phyloP scores from a whole-genome alignment of 176 grass and related monocot genomes.

The Oryza meyeriana region DNA sequence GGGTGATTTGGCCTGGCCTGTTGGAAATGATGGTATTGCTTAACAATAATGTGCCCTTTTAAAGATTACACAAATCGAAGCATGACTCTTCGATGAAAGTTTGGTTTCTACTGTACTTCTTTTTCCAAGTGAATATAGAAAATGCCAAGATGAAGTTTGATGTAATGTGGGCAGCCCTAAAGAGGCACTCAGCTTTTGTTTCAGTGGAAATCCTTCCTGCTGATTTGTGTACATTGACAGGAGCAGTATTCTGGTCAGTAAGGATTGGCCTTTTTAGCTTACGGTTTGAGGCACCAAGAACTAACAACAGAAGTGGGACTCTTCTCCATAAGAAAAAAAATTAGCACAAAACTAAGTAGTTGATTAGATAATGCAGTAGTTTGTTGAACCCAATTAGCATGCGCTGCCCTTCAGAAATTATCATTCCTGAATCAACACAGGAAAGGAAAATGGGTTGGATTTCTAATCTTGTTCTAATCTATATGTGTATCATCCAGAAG shows the following conservation, averaged over 20 bases:
- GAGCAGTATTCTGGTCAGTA: neutral
- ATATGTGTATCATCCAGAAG: neutral
- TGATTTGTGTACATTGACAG: too few relatives aligned
- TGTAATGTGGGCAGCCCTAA: neutral
- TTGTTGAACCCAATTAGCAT: neutral
- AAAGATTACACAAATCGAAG: too few relatives aligned
- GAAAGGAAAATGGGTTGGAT: neutral
- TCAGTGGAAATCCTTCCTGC: neutral
- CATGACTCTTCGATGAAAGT: too few relatives aligned
- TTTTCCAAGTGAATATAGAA: neutral
- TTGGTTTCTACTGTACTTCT: too few relatives aligned
- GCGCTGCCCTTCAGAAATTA: neutral
- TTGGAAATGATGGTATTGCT: too few relatives aligned
- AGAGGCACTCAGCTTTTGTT: neutral
- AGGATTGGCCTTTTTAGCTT: neutral
- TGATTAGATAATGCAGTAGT: conserved; percentile 10
- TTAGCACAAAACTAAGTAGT: neutral
- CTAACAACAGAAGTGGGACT: neutral
- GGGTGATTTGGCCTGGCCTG: too few relatives aligned
- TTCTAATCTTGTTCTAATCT: too few relatives aligned
- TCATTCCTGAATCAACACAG: neutral
- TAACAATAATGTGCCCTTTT: too few relatives aligned
- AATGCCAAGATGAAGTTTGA: neutral
- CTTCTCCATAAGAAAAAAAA: neutral
- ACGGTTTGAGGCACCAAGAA: neutral